Percentiles rank a stretch among this genome's conserved stretches.
These are phyloP conservation scores for Diutina mesorugosa DNA, from an alignment of 1,139 yeast species.

Conservation along the genomic window DNA sequence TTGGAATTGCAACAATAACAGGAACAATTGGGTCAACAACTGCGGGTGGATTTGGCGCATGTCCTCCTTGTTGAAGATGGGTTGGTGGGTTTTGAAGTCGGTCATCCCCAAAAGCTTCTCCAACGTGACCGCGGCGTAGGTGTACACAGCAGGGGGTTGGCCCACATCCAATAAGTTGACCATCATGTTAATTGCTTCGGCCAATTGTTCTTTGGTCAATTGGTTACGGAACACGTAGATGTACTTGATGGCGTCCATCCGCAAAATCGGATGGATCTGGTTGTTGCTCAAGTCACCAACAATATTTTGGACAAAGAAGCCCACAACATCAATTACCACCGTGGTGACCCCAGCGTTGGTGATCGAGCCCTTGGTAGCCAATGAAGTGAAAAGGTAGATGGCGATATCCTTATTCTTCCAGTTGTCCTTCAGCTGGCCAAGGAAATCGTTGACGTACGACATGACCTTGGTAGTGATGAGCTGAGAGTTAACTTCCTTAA, in stretches of 20 bases:
- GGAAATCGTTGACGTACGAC: conserved; percentile 61
- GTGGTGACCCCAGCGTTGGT: conserved; percentile 84
- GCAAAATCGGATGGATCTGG: conserved; percentile 45
- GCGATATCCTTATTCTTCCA: conserved; percentile 91
- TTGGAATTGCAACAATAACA: conserved; percentile 34
- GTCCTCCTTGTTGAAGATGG: conserved; percentile 62
- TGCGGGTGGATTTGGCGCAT: conserved; percentile 31
- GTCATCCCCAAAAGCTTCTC: conserved; percentile 80
- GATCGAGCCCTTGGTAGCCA: conserved; percentile 82
- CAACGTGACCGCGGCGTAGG: conserved; percentile 87
- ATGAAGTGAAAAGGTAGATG: conserved; percentile 70
- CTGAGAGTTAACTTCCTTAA: conserved; percentile 69
- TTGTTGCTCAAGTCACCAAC: conserved; percentile 59
- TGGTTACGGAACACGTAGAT: conserved; percentile 87
- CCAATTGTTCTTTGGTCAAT: conserved; percentile 71
- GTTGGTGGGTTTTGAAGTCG: conserved; percentile 31
- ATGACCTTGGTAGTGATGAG: conserved; percentile 65
- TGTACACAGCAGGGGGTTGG: conserved; percentile 70
- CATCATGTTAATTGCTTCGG: conserved; percentile 70
- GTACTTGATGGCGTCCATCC: conserved; percentile 87
- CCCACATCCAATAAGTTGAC: conserved; percentile 49
- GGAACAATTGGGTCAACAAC: conserved; percentile 53
- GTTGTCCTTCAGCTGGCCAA: conserved; percentile 31
- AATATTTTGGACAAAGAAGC: conserved; percentile 69
- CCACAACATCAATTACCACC: conserved; percentile 70